phyloP scores from a whole-genome alignment of 352 stramenopile genomes.

The Phytopythium vexans region DNA sequence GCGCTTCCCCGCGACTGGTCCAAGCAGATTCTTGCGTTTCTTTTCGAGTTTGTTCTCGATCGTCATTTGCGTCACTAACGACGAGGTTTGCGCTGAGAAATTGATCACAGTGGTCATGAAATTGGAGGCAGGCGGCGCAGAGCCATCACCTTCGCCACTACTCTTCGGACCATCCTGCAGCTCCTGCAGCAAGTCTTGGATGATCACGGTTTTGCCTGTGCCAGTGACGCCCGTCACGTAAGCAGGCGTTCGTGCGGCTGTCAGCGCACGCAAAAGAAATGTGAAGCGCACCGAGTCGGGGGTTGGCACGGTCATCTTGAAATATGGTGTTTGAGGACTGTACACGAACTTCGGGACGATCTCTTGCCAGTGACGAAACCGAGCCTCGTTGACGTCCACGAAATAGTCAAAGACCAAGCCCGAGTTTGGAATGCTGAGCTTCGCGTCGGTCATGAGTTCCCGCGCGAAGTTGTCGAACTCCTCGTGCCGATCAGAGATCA shows the following conservation, averaged over 20 bases:
- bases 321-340: slow-evolving; percentile 54
- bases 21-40: slow-evolving; percentile 93
- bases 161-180: slow-evolving; percentile 23
- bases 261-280: slow-evolving; percentile 51
- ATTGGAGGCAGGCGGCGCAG: slow-evolving; percentile 26
- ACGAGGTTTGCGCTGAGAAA: slow-evolving; percentile 91
- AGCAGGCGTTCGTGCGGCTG: slow-evolving; percentile 62
- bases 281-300: slow-evolving; percentile 72
- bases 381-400: slow-evolving; percentile 52
- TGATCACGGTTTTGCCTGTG: slow-evolving; percentile 88
- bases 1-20: slow-evolving; percentile 80
- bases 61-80: slow-evolving; percentile 83
- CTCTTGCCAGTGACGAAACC: slow-evolving; percentile 54
- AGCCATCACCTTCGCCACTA: slow-evolving; percentile 13
- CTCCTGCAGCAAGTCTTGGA: slow-evolving; percentile 74
- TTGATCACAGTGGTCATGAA: slow-evolving; percentile 86
- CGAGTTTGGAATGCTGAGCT: slow-evolving; percentile 49
- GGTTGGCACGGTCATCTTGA: slow-evolving; percentile 81
- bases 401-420: slow-evolving; percentile 88
- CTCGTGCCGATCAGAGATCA: slow-evolving; percentile 69
- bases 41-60: slow-evolving; percentile 95
- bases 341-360: slow-evolving; percentile 72
- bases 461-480: slow-evolving; percentile 82
- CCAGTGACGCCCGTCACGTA: slow-evolving; percentile 89
- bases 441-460: slow-evolving; percentile 41